Conservation (phyloP, 306 rosid species). For the apple (Malus domestica) region ASM211411v1 NC_041801.1:202001-202500, state of each 20-base stretch:
- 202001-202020: constrained; percentile 92
- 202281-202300: no score
- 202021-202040: constrained; percentile 91
- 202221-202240: neutral
- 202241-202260: neutral
- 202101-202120: neutral
- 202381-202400: no score
- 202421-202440: no score
- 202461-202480: no score
- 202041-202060: constrained; percentile 31
- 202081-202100: neutral
- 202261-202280: neutral
- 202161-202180: neutral
- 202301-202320: no score
- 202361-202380: no score
- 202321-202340: no score
- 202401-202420: no score
- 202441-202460: no score
- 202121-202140: neutral
- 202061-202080: neutral
- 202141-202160: neutral
- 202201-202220: neutral
- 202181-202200: neutral
- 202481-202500: no score
- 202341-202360: no score